Conservation (phyloP, 495 filamentous ascomycete species). For the Podospora sp. region DNA sequence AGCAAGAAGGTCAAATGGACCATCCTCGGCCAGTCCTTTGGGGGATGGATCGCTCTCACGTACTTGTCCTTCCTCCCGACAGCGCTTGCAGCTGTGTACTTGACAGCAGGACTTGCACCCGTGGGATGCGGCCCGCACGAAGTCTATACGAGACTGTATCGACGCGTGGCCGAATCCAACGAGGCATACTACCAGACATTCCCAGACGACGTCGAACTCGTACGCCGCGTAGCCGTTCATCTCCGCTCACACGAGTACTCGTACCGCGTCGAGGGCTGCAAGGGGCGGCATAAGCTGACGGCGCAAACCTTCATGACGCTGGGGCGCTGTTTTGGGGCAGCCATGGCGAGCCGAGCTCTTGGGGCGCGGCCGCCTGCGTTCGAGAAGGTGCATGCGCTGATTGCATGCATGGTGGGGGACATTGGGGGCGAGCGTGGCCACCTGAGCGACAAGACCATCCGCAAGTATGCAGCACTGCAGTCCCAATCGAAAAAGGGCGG, state of each 20-base stretch:
- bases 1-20: conserved; percentile 66
- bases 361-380: conserved; percentile 40
- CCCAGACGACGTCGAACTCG: conserved; percentile 67
- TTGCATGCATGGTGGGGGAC: conserved; percentile 1
- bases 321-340: conserved; percentile 71
- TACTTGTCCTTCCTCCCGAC: conserved; percentile 78
- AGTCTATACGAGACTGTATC: conserved; percentile 69
- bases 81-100: conserved; percentile 74
- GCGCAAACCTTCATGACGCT: conserved; percentile 71
- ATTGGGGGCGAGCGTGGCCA: conserved; percentile 61
- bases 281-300: conserved; percentile 47
- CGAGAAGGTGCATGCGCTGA: conserved; percentile 62
- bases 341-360: conserved; percentile 44
- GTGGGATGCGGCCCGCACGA: conserved; percentile 66
- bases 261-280: background rate
- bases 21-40: conserved; percentile 83
- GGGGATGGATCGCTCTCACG: conserved; percentile 77
- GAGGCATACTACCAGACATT: conserved; percentile 74
- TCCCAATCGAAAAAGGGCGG: conserved; percentile 1
- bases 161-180: conserved; percentile 62
- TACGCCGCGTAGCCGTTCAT: conserved; percentile 65
- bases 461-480: conserved; percentile 46
- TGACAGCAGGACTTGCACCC: conserved; percentile 77
- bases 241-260: conserved; percentile 37
- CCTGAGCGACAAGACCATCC: conserved; percentile 64